These are phyloP conservation scores for Fusarium sarcochroum DNA, from an alignment of 2,329 filamentous ascomycete species.

Conservation along the genomic window DNA sequence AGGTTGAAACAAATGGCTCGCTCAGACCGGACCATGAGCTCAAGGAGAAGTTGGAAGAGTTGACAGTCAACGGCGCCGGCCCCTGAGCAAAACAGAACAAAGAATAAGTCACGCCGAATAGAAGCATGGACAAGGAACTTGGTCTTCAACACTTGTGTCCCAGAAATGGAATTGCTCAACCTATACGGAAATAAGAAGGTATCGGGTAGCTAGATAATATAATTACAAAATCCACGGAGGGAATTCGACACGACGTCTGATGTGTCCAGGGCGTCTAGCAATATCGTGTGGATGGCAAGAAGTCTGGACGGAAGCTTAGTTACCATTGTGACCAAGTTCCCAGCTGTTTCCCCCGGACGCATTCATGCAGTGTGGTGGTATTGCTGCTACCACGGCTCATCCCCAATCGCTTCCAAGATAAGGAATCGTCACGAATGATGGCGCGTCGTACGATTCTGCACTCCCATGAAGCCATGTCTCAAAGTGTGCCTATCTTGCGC, in stretches of 20 bases:
- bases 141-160: slow-evolving; percentile 16
- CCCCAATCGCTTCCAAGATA: slow-evolving; percentile 18
- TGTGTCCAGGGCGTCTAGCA: slow-evolving; percentile 1
- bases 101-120: slow-evolving; percentile 11
- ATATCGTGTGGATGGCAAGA: neutral
- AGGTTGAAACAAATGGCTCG: slow-evolving; percentile 30
- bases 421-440: slow-evolving; percentile 10
- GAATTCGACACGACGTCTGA: slow-evolving; percentile 1
- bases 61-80: slow-evolving; percentile 40
- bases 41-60: slow-evolving; percentile 41
- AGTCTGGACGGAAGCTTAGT: neutral
- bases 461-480: slow-evolving; percentile 38
- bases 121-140: slow-evolving; percentile 16
- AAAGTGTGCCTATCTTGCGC: slow-evolving; percentile 24
- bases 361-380: slow-evolving; percentile 27
- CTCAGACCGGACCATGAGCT: slow-evolving; percentile 33
- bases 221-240: slow-evolving; percentile 2
- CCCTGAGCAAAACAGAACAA: slow-evolving; percentile 27
- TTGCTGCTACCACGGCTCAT: slow-evolving; percentile 20
- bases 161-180: slow-evolving; percentile 20
- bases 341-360: neutral
- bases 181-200: slow-evolving; percentile 8
- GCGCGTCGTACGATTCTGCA: slow-evolving; percentile 42
- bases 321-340: slow-evolving; percentile 1
- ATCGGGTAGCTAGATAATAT: slow-evolving; percentile 4